Evolutionary conservation across 2,329 filamentous ascomycete genomes (phyloP), one percentile per base, ranked within the genome.

Genomic region (Neonectria punicea): DNA sequence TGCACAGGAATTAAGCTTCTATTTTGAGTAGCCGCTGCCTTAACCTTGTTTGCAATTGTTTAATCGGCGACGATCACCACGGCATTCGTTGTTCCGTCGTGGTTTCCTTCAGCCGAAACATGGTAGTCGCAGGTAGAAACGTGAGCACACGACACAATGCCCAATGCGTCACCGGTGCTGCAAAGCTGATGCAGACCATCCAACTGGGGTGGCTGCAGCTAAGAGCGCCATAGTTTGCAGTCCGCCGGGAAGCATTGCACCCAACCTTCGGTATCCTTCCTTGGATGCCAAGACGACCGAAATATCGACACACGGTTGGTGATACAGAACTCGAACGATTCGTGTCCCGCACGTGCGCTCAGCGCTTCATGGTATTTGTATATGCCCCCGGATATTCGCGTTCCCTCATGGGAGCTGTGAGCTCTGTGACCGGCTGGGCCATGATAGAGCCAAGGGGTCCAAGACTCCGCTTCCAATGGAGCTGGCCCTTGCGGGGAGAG

Each of bases 151-250:
- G 70, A 73, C 68, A 66, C 43, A 67, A 9, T 59, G 61, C 71
- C 71, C 49, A 68, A 64, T 66, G 51, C 44, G 68, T 73, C 68
- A 71, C 68, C 71, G 59, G 68, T 20, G 28, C 53, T 67, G 58
- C 54, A 39, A 46, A 54, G 30, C 49, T 47, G 53, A 58, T 63
- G 66, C 54, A 36, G 47, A 64, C 50, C 25, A 25, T 18, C 53
- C 22, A 47, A 53, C 61, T 47, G 36, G 61, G 59, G 56, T 18
- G n/a, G n/a, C 25, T 68, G 61, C 46, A 59, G 44, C 36, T 25
- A 60, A 57, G 53, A 39, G 39, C 57, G 50, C 18, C 14, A 54
- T 22, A 34, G 58, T 25, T 57, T 58, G 39, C 11, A 22, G 25
- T 20, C 20, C 50, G 10, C 18, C 50, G 18, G 25, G 53, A 25